Conservation (phyloP, 2,329 filamentous ascomycete species). For the Fusarium floridanum region DNA sequence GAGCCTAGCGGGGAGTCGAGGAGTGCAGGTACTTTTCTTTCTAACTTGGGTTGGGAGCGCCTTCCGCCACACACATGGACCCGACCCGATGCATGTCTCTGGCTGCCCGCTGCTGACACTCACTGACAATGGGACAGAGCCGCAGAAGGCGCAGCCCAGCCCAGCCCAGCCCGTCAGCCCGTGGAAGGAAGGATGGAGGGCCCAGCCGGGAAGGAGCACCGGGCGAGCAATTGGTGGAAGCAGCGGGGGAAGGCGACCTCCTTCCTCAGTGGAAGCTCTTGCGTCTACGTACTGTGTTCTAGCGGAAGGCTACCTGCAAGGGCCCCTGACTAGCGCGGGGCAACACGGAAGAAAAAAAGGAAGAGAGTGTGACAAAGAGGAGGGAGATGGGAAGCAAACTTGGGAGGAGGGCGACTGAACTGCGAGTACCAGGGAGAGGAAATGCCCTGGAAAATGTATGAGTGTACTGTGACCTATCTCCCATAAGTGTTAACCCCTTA, state of each 20-base stretch:
- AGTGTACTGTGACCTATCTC: too few species aligned
- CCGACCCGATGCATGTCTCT: slow-evolving; percentile 11
- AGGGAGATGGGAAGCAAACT: neutral
- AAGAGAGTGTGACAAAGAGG: slow-evolving; percentile 5
- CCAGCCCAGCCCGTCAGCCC: neutral
- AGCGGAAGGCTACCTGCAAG: slow-evolving; percentile 38
- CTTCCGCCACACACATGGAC: slow-evolving; percentile 9
- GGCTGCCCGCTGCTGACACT: neutral
- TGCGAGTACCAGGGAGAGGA: neutral
- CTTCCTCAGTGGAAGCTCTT: neutral
- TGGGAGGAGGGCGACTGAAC: neutral
- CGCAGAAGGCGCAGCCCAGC: slow-evolving; percentile 19
- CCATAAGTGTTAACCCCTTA: neutral
- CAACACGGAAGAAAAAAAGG: slow-evolving; percentile 4
- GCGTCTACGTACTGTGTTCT: slow-evolving; percentile 24
- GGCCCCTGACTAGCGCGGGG: slow-evolving; percentile 41
- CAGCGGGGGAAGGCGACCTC: neutral
- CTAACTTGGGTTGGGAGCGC: neutral
- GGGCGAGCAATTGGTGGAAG: slow-evolving; percentile 10
- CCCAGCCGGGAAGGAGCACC: slow-evolving; percentile 1
- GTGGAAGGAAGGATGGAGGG: slow-evolving; percentile 9
- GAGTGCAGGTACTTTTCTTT: slow-evolving; percentile 9
- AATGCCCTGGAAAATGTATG: neutral
- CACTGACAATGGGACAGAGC: slow-evolving; percentile 12
- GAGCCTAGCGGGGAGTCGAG: slow-evolving; percentile 2